These are phyloP conservation scores for Nicotiana attenuata DNA, from an alignment of 257 asterid genomes.

Conservation along the genomic window DNA sequence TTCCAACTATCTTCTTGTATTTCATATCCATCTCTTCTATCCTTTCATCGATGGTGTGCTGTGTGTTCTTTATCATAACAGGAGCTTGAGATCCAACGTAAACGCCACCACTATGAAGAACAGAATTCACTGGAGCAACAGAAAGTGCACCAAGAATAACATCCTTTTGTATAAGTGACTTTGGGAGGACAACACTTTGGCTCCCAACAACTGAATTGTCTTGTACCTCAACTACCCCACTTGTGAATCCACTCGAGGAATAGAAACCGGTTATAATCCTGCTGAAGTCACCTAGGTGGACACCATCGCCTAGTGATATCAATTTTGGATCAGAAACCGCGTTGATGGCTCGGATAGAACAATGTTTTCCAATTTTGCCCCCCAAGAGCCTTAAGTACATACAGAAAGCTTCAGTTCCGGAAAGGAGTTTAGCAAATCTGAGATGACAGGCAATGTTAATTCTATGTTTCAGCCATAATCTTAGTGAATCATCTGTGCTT, in stretches of 20 bases:
- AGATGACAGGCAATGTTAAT: slow-evolving; percentile 53
- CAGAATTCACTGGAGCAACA: slow-evolving; percentile 52
- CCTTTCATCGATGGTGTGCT: slow-evolving; percentile 67
- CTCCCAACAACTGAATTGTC: slow-evolving; percentile 73
- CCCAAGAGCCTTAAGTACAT: slow-evolving; percentile 67
- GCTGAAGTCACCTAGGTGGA: slow-evolving; percentile 85
- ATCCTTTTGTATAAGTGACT: slow-evolving; percentile 47
- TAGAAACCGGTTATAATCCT: slow-evolving; percentile 59
- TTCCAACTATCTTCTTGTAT: slow-evolving; percentile 73
- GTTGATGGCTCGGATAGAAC: slow-evolving; percentile 80
- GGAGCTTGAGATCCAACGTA: slow-evolving; percentile 69
- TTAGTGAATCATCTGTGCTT: slow-evolving; percentile 28
- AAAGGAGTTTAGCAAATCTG: slow-evolving; percentile 74
- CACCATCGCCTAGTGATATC: slow-evolving; percentile 57
- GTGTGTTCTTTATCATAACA: slow-evolving; percentile 70
- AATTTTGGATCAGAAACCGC: slow-evolving; percentile 54
- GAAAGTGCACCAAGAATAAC: slow-evolving; percentile 89
- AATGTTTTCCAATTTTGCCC: slow-evolving; percentile 58
- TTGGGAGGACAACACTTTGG: slow-evolving; percentile 77
- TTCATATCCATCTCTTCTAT: slow-evolving; percentile 75
- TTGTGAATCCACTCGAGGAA: slow-evolving; percentile 42
- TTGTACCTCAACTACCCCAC: slow-evolving; percentile 47
- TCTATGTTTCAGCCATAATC: slow-evolving; percentile 58
- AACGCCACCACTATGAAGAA: slow-evolving; percentile 68
- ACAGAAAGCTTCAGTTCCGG: slow-evolving; percentile 88